Percentiles rank a stretch among this genome's conserved stretches.
These are phyloP conservation scores for Dalbergia cultrata DNA, from an alignment of 306 rosid species.

Conservation along the genomic window DNA sequence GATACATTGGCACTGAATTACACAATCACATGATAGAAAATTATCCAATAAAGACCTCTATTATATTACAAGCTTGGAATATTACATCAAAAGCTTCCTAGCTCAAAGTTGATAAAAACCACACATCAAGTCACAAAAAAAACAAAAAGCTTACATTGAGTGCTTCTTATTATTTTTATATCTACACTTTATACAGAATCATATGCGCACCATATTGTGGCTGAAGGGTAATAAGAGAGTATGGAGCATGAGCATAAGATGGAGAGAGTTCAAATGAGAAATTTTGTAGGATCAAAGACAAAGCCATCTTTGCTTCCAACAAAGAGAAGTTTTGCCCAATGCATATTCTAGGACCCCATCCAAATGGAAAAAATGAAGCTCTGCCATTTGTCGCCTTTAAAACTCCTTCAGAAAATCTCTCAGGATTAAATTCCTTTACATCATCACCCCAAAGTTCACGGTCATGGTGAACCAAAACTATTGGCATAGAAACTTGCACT, in stretches of 20 bases:
- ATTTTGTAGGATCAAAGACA: slow-evolving; percentile 1
- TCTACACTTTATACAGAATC: too few species aligned
- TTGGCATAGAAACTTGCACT: slow-evolving; percentile 10
- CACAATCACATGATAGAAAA: too few species aligned
- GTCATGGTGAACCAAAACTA: slow-evolving; percentile 5
- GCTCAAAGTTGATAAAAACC: too few species aligned
- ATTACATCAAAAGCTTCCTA: background rate
- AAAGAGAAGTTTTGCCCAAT: slow-evolving; percentile 10
- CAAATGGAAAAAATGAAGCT: slow-evolving; percentile 20
- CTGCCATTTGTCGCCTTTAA: slow-evolving; percentile 19
- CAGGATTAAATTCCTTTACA: slow-evolving; percentile 23
- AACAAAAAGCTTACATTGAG: too few species aligned
- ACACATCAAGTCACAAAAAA: too few species aligned
- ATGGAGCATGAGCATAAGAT: slow-evolving; percentile 12
- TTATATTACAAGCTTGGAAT: too few species aligned
- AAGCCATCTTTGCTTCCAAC: slow-evolving; percentile 8
- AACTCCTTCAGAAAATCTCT: slow-evolving; percentile 30
- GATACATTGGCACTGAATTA: too few species aligned
- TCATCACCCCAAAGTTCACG: slow-evolving; percentile 21
- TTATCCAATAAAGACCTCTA: too few species aligned
- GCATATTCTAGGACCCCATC: slow-evolving; percentile 33
- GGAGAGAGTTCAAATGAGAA: slow-evolving; percentile 30
- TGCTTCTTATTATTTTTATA: background rate
- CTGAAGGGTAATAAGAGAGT: background rate
- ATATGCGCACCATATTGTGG: slow-evolving; percentile 30